phyloP scores from a whole-genome alignment of 2,329 filamentous ascomycete species.

The Cyphellophora europaea region DNA sequence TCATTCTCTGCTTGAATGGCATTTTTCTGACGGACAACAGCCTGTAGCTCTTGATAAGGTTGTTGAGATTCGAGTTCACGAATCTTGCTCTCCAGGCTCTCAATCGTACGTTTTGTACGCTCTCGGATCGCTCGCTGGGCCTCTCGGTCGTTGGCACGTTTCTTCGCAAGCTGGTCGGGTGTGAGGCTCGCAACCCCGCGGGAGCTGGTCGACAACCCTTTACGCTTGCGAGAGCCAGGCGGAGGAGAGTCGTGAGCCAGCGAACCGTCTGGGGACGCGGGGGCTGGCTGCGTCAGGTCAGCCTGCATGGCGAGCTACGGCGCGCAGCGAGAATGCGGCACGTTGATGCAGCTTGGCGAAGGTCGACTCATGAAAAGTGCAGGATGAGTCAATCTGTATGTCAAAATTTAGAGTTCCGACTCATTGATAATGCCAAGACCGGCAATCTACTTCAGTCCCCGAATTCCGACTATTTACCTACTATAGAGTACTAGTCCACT shows the following conservation, averaged over 20 bases:
- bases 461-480: no score
- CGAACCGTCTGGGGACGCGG: background rate
- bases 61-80: slow-evolving; percentile 68
- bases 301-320: background rate
- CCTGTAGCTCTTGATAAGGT: slow-evolving; percentile 75
- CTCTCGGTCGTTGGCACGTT: slow-evolving; percentile 83
- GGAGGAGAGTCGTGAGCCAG: slow-evolving; percentile 2
- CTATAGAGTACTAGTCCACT: no score
- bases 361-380: no score
- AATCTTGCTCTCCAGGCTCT: slow-evolving; percentile 62
- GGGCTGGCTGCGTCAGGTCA: background rate
- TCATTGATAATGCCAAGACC: no score
- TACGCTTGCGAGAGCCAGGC: slow-evolving; percentile 28
- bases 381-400: no score
- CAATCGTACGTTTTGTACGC: slow-evolving; percentile 71
- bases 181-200: slow-evolving; percentile 81
- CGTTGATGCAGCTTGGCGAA: no score
- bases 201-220: slow-evolving; percentile 34
- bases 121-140: slow-evolving; percentile 78
- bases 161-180: slow-evolving; percentile 78
- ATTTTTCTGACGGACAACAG: slow-evolving; percentile 66
- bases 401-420: no score
- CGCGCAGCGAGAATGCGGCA: no score
- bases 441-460: no score
- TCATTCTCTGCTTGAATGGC: slow-evolving; percentile 69